These are phyloP conservation scores for Fusarium transvaalense DNA, from an alignment of 2,329 filamentous ascomycete species.

Conservation along the genomic window DNA sequence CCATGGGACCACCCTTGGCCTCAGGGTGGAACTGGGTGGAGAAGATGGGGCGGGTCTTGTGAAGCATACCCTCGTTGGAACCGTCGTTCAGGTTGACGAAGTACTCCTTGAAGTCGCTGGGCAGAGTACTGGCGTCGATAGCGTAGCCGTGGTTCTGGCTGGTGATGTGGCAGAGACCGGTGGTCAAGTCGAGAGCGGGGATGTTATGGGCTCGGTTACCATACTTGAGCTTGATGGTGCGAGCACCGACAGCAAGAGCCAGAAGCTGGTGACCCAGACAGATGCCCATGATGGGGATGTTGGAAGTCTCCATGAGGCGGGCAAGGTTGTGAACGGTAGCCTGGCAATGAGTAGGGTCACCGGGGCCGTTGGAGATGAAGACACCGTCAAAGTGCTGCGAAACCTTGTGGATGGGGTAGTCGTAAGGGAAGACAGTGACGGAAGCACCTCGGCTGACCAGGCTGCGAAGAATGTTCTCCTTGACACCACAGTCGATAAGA, in stretches of 20 bases:
- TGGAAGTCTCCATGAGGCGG: constrained; percentile 90
- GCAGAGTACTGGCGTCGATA: constrained; percentile 85
- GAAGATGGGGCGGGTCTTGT: constrained; percentile 96
- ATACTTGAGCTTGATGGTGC: constrained; percentile 98
- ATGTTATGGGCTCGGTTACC: constrained; percentile 99
- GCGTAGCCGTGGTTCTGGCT: constrained; percentile 99
- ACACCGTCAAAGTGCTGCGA: constrained; percentile 97
- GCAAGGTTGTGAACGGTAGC: constrained; percentile 92
- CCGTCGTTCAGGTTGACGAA: constrained; percentile 99
- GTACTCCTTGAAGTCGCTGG: constrained; percentile 94
- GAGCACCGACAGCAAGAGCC: constrained; percentile 86
- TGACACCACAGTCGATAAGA: constrained; percentile 97
- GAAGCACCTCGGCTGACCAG: constrained; percentile 91
- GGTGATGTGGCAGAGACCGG: constrained; percentile 97
- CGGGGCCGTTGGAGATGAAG: constrained; percentile 98
- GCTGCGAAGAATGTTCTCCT: constrained; percentile 98
- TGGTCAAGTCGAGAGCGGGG: constrained; percentile 92
- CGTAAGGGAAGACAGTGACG: constrained; percentile 93
- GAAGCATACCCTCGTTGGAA: constrained; percentile 97
- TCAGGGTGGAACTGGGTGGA: constrained; percentile 99
- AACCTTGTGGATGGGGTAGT: constrained; percentile 98
- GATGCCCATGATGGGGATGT: constrained; percentile 96
- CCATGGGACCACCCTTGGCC: constrained; percentile 95
- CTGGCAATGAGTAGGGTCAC: constrained; percentile 97
- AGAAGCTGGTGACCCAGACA: constrained; percentile 97